Percentiles rank a stretch among this genome's conserved stretches.
phyloP scores from a whole-genome alignment of 352 stramenopile genomes.

The Elongisporangium undulatum region DNA sequence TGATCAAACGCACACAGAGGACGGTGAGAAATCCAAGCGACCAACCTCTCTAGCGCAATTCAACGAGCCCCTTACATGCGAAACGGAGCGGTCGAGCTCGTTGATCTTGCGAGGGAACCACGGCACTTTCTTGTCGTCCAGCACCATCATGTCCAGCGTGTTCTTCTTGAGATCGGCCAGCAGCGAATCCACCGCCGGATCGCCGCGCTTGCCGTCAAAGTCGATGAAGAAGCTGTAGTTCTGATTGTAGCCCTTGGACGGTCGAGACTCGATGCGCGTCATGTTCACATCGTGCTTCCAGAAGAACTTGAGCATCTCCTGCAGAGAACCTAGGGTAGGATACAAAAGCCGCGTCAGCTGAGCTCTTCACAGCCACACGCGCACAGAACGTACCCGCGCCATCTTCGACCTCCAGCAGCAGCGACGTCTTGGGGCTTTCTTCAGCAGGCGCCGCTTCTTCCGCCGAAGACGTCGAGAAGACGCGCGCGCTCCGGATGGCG shows the following conservation, averaged over 20 bases:
- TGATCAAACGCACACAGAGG: slow-evolving; percentile 13
- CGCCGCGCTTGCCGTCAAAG: slow-evolving; percentile 85
- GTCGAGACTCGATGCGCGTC: slow-evolving; percentile 94
- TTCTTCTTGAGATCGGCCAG: slow-evolving; percentile 84
- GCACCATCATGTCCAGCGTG: slow-evolving; percentile 88
- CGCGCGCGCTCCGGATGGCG: background rate
- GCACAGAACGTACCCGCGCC: slow-evolving; percentile 23
- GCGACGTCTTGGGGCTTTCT: slow-evolving; percentile 50
- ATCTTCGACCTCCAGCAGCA: slow-evolving; percentile 74
- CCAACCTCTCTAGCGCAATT: background rate
- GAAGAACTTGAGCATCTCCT: slow-evolving; percentile 95
- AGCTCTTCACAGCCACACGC: background rate
- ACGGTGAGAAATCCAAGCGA: background rate
- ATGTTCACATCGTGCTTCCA: slow-evolving; percentile 98
- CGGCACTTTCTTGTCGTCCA: slow-evolving; percentile 92
- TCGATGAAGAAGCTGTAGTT: slow-evolving; percentile 94
- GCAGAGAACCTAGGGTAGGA: slow-evolving; percentile 71
- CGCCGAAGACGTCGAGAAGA: background rate
- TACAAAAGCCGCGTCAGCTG: background rate
- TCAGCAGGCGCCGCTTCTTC: background rate
- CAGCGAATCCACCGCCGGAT: slow-evolving; percentile 77
- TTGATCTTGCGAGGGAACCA: slow-evolving; percentile 86
- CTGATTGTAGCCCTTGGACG: slow-evolving; percentile 75
- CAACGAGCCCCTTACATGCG: slow-evolving; percentile 14
- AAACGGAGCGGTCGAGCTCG: slow-evolving; percentile 71